These are phyloP conservation scores for Cupressus sempervirens DNA, from an alignment of 75 land plant genomes.

Conservation along the genomic window DNA sequence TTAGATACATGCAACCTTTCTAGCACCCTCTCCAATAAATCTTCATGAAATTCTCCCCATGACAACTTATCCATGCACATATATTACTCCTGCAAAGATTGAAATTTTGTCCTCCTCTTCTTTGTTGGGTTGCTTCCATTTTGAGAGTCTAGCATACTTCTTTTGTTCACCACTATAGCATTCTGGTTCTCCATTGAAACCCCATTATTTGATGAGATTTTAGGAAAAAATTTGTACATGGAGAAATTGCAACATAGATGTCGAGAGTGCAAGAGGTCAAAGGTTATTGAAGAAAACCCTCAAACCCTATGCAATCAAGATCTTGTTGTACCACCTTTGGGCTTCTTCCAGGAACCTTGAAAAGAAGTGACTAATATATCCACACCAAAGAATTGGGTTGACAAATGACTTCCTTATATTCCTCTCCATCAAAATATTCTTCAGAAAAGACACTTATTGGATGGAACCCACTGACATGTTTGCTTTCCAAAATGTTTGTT, in stretches of 20 bases:
- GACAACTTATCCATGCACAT: not conserved
- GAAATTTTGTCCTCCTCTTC: not conserved
- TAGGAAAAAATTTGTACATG: not conserved
- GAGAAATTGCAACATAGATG: not conserved
- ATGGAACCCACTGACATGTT: slow-evolving; percentile 3
- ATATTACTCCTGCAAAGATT: not conserved
- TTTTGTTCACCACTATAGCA: not conserved
- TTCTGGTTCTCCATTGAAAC: not conserved
- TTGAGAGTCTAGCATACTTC: not conserved
- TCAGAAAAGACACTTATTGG: not conserved
- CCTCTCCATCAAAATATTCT: not conserved
- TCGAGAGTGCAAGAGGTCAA: not conserved
- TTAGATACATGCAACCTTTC: slow-evolving; percentile 58
- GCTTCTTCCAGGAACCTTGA: not conserved
- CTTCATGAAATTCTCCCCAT: slow-evolving; percentile 60
- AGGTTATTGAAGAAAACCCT: not conserved
- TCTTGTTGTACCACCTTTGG: not conserved
- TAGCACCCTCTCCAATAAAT: slow-evolving; percentile 64
- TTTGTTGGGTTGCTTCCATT: not conserved
- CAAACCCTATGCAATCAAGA: not conserved
- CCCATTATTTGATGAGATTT: not conserved
- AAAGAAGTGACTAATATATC: not conserved
- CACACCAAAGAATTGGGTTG: not conserved
- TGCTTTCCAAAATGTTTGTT: not conserved
- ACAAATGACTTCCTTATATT: slow-evolving; percentile 1